Conservation (phyloP, 257 asterid genomes). For the Coffea eugenioides region DNA sequence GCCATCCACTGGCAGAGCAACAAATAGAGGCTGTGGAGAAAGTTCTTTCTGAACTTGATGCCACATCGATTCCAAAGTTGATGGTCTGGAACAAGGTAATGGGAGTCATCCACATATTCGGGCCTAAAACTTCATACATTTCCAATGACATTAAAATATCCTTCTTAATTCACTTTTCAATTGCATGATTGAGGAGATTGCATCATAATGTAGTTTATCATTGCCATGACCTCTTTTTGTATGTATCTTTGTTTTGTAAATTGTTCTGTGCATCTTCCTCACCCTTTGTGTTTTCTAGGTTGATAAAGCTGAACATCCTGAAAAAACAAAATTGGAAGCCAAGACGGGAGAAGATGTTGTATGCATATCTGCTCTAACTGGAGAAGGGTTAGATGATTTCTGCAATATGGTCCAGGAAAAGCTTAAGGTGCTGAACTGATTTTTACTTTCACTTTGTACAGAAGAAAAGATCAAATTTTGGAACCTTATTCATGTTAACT, state of each 20-base stretch:
- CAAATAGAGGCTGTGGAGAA: slow-evolving; percentile 90
- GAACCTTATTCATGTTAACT: neutral
- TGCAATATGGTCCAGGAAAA: slow-evolving; percentile 78
- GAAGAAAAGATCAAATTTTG: neutral
- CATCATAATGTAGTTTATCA: neutral
- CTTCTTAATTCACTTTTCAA: neutral
- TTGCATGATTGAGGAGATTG: neutral
- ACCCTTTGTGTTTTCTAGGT: slow-evolving; percentile 42
- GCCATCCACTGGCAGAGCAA: slow-evolving; percentile 95
- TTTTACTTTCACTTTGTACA: neutral
- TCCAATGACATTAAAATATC: no score
- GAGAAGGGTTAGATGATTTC: slow-evolving; percentile 93
- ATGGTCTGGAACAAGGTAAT: slow-evolving; percentile 95
- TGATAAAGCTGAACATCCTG: slow-evolving; percentile 71
- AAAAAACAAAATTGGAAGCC: slow-evolving; percentile 63
- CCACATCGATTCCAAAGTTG: slow-evolving; percentile 71
- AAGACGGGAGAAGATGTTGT: slow-evolving; percentile 51
- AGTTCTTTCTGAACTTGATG: slow-evolving; percentile 85
- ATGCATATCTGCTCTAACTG: slow-evolving; percentile 90
- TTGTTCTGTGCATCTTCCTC: neutral
- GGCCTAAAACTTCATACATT: neutral
- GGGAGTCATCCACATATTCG: neutral
- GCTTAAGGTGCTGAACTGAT: slow-evolving; percentile 56
- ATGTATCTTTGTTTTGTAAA: neutral
- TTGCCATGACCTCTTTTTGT: neutral